Evolutionary conservation across 768 basidiomycete species (phyloP).

Genomic region (Clathrus columnatus): DNA sequence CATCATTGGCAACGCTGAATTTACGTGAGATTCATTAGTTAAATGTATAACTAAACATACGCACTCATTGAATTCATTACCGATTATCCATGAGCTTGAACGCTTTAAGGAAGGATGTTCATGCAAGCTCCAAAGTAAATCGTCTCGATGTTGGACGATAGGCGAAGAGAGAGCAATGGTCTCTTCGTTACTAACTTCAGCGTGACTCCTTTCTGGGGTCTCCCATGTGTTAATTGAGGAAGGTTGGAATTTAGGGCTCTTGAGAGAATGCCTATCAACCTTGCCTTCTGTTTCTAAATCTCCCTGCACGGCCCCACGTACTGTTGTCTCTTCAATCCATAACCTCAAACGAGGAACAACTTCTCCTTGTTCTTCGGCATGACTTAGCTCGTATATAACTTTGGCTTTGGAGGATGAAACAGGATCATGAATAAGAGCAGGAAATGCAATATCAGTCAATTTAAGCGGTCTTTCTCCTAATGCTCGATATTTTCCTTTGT

Average conservation of each 20-base stretch:
- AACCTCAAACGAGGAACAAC: slow-evolving; percentile 54
- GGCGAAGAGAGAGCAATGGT: slow-evolving; percentile 3
- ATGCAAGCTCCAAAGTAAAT: slow-evolving; percentile 11
- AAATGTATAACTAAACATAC: background rate
- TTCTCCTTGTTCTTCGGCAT: slow-evolving; percentile 26
- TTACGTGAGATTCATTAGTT: background rate
- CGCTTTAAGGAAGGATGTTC: background rate
- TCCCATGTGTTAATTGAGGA: no score
- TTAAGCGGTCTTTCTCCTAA: slow-evolving; percentile 10
- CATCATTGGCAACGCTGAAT: background rate
- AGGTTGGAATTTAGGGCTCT: no score
- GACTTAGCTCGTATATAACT: slow-evolving; percentile 51
- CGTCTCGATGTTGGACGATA: background rate
- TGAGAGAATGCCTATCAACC: no score
- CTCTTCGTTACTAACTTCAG: background rate
- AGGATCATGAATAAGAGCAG: background rate
- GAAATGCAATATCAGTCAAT: background rate
- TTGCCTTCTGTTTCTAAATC: no score
- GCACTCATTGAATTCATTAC: background rate
- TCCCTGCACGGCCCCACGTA: no score
- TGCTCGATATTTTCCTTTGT: slow-evolving; percentile 21
- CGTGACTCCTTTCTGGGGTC: background rate
- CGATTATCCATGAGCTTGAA: slow-evolving; percentile 1
- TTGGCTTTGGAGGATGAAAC: slow-evolving; percentile 14
- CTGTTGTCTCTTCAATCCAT: slow-evolving; percentile 25